Conservation (phyloP, 371 early-diverging fungal species). For the Mucor saturninus region DNA sequence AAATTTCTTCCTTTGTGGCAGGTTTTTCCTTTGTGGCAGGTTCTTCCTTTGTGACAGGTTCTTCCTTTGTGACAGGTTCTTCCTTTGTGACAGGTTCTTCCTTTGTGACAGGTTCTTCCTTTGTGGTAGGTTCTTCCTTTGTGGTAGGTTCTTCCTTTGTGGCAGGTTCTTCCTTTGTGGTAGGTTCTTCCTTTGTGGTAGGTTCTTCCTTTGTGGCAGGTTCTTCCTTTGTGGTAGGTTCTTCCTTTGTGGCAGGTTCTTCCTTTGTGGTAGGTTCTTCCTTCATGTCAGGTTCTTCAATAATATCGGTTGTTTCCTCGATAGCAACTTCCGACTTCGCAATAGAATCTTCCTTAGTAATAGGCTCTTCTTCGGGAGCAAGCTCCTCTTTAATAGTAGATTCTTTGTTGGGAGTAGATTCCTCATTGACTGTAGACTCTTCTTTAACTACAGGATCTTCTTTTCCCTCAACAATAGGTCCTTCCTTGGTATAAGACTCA, state of each 20-base stretch:
- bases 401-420: neutral
- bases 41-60: neutral
- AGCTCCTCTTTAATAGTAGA: neutral
- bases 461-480: neutral
- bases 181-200: neutral
- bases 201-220: neutral
- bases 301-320: neutral
- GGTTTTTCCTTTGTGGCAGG: neutral
- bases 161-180: neutral
- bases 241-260: neutral
- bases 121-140: neutral
- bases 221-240: neutral
- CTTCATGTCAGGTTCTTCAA: neutral
- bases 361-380: neutral
- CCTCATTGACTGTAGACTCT: neutral
- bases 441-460: neutral
- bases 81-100: neutral
- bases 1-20: neutral
- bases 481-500: neutral
- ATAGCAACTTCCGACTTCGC: neutral
- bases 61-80: neutral
- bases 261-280: neutral
- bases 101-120: neutral
- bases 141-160: too few species aligned
- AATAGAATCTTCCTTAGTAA: neutral